Evolutionary conservation across 805 yeast genomes (phyloP), one percentile per base, ranked within the genome.

Genomic region (Nakazawaea wyomingensis): DNA sequence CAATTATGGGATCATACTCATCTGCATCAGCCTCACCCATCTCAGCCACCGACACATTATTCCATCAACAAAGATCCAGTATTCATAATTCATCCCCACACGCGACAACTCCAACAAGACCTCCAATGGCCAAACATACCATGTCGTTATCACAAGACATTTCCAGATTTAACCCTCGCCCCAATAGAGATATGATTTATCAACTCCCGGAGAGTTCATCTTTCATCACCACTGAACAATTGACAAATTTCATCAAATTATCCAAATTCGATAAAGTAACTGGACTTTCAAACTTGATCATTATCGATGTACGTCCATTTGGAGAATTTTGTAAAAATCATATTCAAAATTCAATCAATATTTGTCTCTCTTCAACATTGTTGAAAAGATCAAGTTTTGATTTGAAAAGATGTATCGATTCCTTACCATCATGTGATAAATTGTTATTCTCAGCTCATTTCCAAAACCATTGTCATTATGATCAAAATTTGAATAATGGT

Each of bases 321-420:
- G 80, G 85, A 19, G 91, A 85, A 45, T 87, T 67, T 56, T 71
- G 80, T 34, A 73, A 69, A 46, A 56, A 70, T 2, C 88, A 82
- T 48, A 60, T 91, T 10, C 54, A 52, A 4, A 67, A 73, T 33
- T 75, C 97, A 1, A 66, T 86, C 35, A 87, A 87, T 57, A 72
- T 91, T 29, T 86, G 95, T 59, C 64, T 90, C 11, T 97, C 98
- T 2, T 83, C 96, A n/a, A 90, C 97, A 0, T 67, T 90, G 33
- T 65, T 90, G 49, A 85, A 81, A 57, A 73, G 98, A 50, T 67
- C 79, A 26, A 82, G 81, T 41, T 90, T 85, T 54, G 78, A 80
- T 3, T 65, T 90, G 44, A 65, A 64, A 37, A 71, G 79, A 54
- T 79, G 87, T 51, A 62, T 84, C 19, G 76, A 74, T 39, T 80